Percentiles rank a stretch among this genome's conserved stretches.
Conservation (phyloP, 2,329 filamentous ascomycete species). For the Fusarium burgessii region DNA sequence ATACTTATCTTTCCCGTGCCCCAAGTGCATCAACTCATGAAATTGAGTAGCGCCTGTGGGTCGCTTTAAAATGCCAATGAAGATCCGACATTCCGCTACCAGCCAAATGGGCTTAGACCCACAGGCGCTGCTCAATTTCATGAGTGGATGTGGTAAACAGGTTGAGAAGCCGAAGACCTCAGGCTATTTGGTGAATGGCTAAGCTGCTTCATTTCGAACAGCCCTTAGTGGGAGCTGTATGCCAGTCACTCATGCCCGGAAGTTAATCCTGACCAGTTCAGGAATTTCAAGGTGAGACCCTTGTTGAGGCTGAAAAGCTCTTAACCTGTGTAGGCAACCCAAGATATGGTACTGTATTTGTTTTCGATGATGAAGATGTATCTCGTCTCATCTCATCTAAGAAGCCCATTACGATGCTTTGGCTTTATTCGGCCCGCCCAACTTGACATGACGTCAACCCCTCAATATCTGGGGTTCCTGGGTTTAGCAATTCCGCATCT, state of each 20-base stretch:
- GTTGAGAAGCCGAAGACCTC: not conserved
- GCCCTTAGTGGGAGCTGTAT: not conserved
- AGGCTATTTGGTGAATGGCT: not conserved
- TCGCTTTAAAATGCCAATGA: too few relatives aligned
- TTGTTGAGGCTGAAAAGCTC: not conserved
- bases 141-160: too few relatives aligned
- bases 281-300: not conserved
- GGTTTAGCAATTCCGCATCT: slow-evolving; percentile 6
- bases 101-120: too few relatives aligned
- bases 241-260: not conserved
- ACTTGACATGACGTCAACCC: slow-evolving; percentile 38
- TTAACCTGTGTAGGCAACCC: slow-evolving; percentile 17
- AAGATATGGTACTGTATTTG: not conserved
- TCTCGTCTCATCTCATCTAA: not conserved
- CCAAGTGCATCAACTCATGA: too few relatives aligned
- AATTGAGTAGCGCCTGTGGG: too few relatives aligned
- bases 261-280: not conserved
- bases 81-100: too few relatives aligned
- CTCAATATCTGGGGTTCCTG: slow-evolving; percentile 6
- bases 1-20: too few relatives aligned
- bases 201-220: not conserved
- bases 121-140: too few relatives aligned
- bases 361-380: not conserved
- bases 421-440: slow-evolving; percentile 32
- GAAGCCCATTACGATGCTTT: slow-evolving; percentile 2